phyloP scores from a whole-genome alignment of 1,139 yeast genomes.

The Yamadazyma songkhlaensis region DNA sequence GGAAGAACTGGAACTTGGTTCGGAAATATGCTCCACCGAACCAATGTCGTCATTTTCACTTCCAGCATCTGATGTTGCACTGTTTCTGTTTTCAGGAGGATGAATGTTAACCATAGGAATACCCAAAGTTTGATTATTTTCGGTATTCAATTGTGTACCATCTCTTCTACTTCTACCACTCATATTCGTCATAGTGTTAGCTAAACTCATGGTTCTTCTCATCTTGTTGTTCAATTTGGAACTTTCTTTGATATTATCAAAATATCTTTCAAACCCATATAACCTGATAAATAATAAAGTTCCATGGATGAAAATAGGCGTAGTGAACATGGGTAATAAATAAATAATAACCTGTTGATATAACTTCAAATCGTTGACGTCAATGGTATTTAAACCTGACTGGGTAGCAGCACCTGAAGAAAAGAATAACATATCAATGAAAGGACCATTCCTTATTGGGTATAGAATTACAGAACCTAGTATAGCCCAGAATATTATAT shows the following conservation, averaged over 20 bases:
- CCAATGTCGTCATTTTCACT: conserved; percentile 9
- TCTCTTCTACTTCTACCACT: conserved; percentile 40
- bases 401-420: conserved; percentile 80
- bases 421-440: conserved; percentile 78
- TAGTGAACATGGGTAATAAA: conserved; percentile 60
- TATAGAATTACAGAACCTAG: conserved; percentile 71
- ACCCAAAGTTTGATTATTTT: conserved; percentile 34
- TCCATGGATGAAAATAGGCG: conserved; percentile 89
- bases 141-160: conserved; percentile 35
- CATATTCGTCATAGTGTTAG: conserved; percentile 17
- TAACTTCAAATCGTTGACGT: conserved; percentile 56
- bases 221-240: conserved; percentile 74
- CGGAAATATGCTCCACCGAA: conserved; percentile 31
- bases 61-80: background rate
- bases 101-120: conserved; percentile 6
- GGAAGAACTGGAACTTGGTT: conserved; percentile 31
- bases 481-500: conserved; percentile 52
- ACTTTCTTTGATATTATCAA: conserved; percentile 73
- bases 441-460: conserved; percentile 63
- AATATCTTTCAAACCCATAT: conserved; percentile 86
- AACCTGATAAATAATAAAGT: conserved; percentile 74
- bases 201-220: conserved; percentile 56
- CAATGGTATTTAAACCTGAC: conserved; percentile 84
- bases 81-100: background rate
- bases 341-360: conserved; percentile 79